phyloP scores from a whole-genome alignment of 305 asterid genomes.

The Fraxinus greggii region DNA sequence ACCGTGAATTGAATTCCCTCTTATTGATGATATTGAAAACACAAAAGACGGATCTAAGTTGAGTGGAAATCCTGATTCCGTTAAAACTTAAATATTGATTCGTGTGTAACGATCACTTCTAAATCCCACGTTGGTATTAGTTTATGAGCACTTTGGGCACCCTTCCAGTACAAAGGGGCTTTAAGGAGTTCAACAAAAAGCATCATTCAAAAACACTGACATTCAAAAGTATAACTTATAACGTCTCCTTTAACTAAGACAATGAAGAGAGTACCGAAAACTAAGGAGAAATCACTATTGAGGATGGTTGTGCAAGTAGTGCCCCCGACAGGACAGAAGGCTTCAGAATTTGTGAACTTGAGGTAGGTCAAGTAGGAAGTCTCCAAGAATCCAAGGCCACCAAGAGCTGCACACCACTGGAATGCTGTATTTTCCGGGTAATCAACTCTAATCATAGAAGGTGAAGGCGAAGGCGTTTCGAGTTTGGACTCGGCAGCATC shows the following conservation, averaged over 20 bases:
- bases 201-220: not conserved
- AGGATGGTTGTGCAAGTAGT: conserved; percentile 70
- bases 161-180: not conserved
- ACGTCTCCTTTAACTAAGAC: not conserved
- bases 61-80: not conserved
- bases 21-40: not conserved
- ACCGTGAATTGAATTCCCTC: not conserved
- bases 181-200: not conserved
- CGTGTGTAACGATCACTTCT: not conserved
- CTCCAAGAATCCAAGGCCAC: conserved; percentile 80
- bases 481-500: conserved; percentile 44
- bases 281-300: conserved; percentile 68
- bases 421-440: conserved; percentile 46
- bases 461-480: conserved; percentile 31
- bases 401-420: conserved; percentile 71
- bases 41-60: not conserved
- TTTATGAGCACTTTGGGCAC: not conserved
- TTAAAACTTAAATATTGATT: not conserved
- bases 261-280: conserved; percentile 52
- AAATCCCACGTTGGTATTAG: not conserved
- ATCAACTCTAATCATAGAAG: conserved; percentile 26
- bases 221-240: not conserved
- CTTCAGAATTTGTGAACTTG: conserved; percentile 69
- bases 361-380: conserved; percentile 80
- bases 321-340: conserved; percentile 74